A percentile compares a stretch with the other conserved stretches of the same genome.
phyloP scores from a whole-genome alignment of 2,329 filamentous ascomycete species.

The Rutstroemia sp. region DNA sequence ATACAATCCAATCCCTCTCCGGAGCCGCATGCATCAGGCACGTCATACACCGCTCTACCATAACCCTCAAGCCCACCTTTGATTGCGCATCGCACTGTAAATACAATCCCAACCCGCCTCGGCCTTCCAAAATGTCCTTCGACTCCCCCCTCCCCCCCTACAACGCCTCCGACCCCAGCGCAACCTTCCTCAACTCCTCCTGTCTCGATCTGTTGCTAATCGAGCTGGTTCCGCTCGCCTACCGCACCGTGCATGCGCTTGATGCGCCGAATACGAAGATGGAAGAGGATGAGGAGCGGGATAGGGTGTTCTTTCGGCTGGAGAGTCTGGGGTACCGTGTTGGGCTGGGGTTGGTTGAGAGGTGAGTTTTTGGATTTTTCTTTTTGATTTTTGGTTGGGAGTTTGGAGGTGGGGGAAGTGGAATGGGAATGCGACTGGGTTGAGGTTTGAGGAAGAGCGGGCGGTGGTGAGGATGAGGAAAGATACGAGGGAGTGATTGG shows the following conservation, averaged over 20 bases:
- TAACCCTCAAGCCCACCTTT: no score
- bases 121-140: slow-evolving; percentile 55
- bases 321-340: slow-evolving; percentile 86
- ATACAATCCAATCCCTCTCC: no score
- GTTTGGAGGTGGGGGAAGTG: no score
- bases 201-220: slow-evolving; percentile 93
- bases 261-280: slow-evolving; percentile 41
- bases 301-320: slow-evolving; percentile 77
- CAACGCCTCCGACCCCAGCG: slow-evolving; percentile 65
- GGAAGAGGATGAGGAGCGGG: slow-evolving; percentile 75
- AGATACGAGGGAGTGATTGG: background rate
- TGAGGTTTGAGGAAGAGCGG: background rate
- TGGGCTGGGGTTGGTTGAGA: slow-evolving; percentile 83
- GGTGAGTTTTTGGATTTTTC: slow-evolving; percentile 44
- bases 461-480: background rate
- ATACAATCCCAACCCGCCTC: no score
- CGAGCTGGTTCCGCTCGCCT: slow-evolving; percentile 90
- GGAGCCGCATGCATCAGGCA: no score
- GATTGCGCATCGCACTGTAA: no score
- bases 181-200: slow-evolving; percentile 72
- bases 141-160: slow-evolving; percentile 61
- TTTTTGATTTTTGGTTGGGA: background rate
- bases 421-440: no score
- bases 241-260: slow-evolving; percentile 68
- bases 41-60: no score